Evolutionary conservation across 2,329 filamentous ascomycete genomes (phyloP).

Genomic region (Clarireedia monteithiana): DNA sequence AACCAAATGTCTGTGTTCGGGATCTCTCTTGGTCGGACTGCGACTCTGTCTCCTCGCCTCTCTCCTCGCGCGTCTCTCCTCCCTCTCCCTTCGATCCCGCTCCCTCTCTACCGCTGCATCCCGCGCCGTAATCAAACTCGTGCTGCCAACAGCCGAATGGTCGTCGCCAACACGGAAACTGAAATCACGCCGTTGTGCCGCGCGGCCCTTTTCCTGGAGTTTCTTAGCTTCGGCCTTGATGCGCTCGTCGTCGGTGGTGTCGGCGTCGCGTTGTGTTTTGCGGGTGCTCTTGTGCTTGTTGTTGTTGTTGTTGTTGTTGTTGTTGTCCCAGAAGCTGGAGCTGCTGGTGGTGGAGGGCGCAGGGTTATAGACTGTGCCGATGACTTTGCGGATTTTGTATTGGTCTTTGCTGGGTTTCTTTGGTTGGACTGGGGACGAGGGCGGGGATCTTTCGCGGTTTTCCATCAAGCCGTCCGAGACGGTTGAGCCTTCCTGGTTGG

Average conservation of each 20-base stretch:
- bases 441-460: slow-evolving; percentile 49
- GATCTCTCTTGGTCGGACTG: slow-evolving; percentile 19
- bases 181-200: slow-evolving; percentile 29
- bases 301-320: too few relatives aligned
- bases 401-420: slow-evolving; percentile 21
- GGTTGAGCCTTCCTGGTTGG: slow-evolving; percentile 40
- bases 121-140: neutral
- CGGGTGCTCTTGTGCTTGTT: neutral
- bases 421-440: slow-evolving; percentile 39
- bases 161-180: slow-evolving; percentile 28
- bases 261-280: neutral
- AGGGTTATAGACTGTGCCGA: slow-evolving; percentile 12
- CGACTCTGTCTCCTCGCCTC: slow-evolving; percentile 19
- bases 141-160: slow-evolving; percentile 11
- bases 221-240: slow-evolving; percentile 48
- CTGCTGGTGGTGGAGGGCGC: neutral
- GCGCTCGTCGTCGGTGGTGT: slow-evolving; percentile 33
- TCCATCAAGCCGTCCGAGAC: slow-evolving; percentile 47
- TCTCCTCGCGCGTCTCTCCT: slow-evolving; percentile 10
- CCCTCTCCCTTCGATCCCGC: slow-evolving; percentile 8
- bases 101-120: slow-evolving; percentile 12
- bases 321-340: neutral
- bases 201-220: slow-evolving; percentile 46
- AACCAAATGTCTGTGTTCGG: neutral
- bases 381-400: slow-evolving; percentile 27